Conservation (phyloP, 2,329 filamentous ascomycete genomes). For the Metarhizium album region DNA sequence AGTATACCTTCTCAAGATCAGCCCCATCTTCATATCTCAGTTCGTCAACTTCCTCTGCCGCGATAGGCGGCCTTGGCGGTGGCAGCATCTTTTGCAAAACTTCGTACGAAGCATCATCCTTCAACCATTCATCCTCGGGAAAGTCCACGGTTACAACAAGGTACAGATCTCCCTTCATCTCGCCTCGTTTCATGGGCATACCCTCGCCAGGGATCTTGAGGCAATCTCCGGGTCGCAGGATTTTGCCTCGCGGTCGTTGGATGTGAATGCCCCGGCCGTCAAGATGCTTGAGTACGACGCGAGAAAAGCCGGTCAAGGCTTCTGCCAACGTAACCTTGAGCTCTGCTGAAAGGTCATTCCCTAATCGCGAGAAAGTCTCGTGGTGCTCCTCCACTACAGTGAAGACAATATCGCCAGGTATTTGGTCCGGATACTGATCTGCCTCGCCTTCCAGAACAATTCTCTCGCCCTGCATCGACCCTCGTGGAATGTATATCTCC, state of each 20-base stretch:
- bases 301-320: conserved; percentile 77
- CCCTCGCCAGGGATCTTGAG: conserved; percentile 83
- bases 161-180: conserved; percentile 77
- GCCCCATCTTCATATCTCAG: conserved; percentile 78
- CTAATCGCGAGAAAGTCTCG: conserved; percentile 69
- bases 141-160: conserved; percentile 79
- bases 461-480: conserved; percentile 74
- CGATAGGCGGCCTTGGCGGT: conserved; percentile 46
- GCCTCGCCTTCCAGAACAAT: conserved; percentile 90
- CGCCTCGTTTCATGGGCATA: conserved; percentile 85
- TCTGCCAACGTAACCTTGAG: conserved; percentile 74
- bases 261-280: conserved; percentile 86
- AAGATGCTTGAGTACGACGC: conserved; percentile 82
- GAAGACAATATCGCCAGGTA: conserved; percentile 89
- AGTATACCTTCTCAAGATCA: conserved; percentile 63
- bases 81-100: conserved; percentile 69
- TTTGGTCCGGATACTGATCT: conserved; percentile 81
- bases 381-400: conserved; percentile 73
- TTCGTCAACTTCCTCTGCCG: conserved; percentile 70
- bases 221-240: conserved; percentile 73
- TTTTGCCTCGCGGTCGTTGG: conserved; percentile 66
- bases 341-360: conserved; percentile 73
- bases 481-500: conserved; percentile 90
- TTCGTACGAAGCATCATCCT: conserved; percentile 58
- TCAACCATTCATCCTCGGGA: conserved; percentile 76